Conservation (phyloP, 257 asterid genomes). For the Jacaranda mimosifolia region DNA sequence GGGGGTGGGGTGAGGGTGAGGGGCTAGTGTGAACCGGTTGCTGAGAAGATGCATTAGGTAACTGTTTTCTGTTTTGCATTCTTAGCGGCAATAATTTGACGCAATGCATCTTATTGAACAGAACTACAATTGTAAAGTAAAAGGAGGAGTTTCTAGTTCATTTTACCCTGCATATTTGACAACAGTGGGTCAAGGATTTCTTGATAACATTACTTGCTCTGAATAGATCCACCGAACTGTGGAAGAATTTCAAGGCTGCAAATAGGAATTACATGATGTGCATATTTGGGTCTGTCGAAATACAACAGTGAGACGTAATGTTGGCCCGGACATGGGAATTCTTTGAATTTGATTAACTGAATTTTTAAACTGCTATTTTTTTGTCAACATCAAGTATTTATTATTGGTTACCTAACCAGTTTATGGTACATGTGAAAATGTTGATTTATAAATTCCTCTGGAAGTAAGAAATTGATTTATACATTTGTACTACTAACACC, state of each 20-base stretch:
- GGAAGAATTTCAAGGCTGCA: conserved; percentile 19
- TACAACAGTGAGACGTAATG: conserved; percentile 9
- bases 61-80: neutral
- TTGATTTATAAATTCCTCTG: conserved; percentile 16
- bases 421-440: conserved; percentile 18
- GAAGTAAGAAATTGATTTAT: conserved; percentile 22
- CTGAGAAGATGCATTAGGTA: too few species aligned
- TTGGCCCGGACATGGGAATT: neutral
- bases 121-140: conserved; percentile 2
- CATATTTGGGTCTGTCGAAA: conserved; percentile 11
- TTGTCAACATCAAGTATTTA: neutral
- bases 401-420: neutral
- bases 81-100: neutral
- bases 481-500: neutral
- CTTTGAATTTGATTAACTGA: neutral
- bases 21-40: neutral
- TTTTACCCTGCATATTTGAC: conserved; percentile 1
- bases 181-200: neutral
- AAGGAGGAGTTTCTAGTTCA: neutral
- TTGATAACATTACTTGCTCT: neutral
- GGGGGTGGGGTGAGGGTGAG: neutral
- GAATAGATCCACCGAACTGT: neutral
- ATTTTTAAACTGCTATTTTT: conserved; percentile 6
- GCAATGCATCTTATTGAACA: neutral
- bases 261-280: conserved; percentile 18